Conservation (phyloP, 2,329 filamentous ascomycete genomes). For the Alternaria triticina region DNA sequence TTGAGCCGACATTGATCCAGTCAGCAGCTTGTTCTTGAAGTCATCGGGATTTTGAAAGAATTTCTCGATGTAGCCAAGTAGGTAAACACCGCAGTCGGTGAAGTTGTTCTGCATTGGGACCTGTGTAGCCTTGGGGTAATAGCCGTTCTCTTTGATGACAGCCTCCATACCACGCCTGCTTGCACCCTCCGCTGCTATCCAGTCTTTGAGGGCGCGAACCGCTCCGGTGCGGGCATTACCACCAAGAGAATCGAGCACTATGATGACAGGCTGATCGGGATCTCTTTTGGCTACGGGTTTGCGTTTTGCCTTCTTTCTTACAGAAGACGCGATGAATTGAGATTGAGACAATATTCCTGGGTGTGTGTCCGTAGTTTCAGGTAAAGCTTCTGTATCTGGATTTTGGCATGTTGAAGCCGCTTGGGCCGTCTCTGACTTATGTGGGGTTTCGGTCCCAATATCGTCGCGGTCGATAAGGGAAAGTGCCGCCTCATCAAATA, state of each 20-base stretch:
- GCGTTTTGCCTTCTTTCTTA: slow-evolving; percentile 32
- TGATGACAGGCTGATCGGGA: slow-evolving; percentile 66
- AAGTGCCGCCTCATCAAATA: slow-evolving; percentile 31
- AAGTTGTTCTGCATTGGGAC: slow-evolving; percentile 84
- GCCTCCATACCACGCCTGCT: slow-evolving; percentile 63
- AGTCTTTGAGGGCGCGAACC: slow-evolving; percentile 73
- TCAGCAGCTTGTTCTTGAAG: slow-evolving; percentile 72
- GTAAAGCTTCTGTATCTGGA: background rate
- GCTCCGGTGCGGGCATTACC: slow-evolving; percentile 61
- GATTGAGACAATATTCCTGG: slow-evolving; percentile 7
- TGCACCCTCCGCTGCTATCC: slow-evolving; percentile 75
- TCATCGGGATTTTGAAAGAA: slow-evolving; percentile 77
- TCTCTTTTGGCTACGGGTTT: slow-evolving; percentile 40
- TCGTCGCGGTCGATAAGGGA: slow-evolving; percentile 30
- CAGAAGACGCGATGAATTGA: slow-evolving; percentile 10
- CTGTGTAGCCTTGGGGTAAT: slow-evolving; percentile 67
- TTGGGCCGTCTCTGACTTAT: background rate
- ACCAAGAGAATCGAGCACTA: slow-evolving; percentile 89
- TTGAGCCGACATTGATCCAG: slow-evolving; percentile 64
- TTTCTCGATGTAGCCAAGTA: slow-evolving; percentile 82
- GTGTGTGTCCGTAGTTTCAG: background rate
- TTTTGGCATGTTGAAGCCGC: background rate
- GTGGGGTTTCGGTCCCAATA: background rate
- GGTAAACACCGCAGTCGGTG: slow-evolving; percentile 87
- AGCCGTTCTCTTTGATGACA: slow-evolving; percentile 57